Conservation (phyloP, 2,329 filamentous ascomycete genomes). For the Penicillium sp. region DNA sequence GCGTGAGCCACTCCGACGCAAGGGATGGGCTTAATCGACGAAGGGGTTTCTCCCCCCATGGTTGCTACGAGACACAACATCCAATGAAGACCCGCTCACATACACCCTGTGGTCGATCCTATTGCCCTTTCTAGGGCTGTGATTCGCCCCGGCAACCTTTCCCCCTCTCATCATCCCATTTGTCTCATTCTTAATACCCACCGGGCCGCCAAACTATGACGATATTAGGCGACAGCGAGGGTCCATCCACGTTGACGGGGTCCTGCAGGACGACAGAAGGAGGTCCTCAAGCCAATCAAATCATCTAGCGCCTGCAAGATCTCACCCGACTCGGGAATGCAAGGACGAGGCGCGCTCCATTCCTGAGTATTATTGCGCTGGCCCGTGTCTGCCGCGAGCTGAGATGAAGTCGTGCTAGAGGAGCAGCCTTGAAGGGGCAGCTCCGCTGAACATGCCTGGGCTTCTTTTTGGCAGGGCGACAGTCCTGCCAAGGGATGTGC, state of each 20-base stretch:
- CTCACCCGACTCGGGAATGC: constrained; percentile 34
- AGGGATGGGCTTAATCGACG: constrained; percentile 12
- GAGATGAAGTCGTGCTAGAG: constrained; percentile 19
- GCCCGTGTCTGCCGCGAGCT: constrained; percentile 20
- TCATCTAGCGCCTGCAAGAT: constrained; percentile 8
- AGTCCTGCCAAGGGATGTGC: constrained; percentile 31
- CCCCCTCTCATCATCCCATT: constrained; percentile 23
- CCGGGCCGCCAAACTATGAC: constrained; percentile 21
- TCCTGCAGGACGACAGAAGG: constrained; percentile 22
- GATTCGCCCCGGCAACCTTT: constrained; percentile 16
- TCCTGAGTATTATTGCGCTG: constrained; percentile 21
- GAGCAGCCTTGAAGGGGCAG: constrained; percentile 23
- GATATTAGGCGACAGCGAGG: constrained; percentile 22
- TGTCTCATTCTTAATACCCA: constrained; percentile 31
- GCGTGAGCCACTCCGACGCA: constrained; percentile 19
- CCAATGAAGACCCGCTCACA: constrained; percentile 22
- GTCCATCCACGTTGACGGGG: constrained; percentile 32
- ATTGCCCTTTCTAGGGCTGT: constrained; percentile 24
- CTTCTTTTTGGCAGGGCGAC: constrained; percentile 16
- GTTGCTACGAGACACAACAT: constrained; percentile 23
- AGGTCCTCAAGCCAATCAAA: constrained; percentile 27
- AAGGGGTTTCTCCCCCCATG: constrained; percentile 9
- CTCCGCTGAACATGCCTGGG: constrained; percentile 13
- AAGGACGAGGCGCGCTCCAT: constrained; percentile 31
- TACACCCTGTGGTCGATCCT: constrained; percentile 23